These are phyloP conservation scores for Populus pruinosa DNA, from an alignment of 345 rosid genomes.

Conservation along the genomic window DNA sequence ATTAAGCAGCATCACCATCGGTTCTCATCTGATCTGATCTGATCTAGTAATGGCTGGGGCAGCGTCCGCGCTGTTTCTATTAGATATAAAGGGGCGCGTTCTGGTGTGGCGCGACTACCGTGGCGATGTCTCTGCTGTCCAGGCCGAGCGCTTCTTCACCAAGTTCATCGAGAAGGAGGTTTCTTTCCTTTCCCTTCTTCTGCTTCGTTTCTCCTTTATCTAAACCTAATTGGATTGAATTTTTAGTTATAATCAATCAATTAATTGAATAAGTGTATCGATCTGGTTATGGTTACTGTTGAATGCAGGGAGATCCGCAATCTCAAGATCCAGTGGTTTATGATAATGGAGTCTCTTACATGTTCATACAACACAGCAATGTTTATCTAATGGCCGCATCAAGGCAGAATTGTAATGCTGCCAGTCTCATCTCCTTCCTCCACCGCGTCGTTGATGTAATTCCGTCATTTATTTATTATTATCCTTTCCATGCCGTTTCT, in stretches of 20 bases:
- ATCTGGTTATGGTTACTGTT: not conserved
- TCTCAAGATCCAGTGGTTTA: slow-evolving; percentile 97
- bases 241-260: not conserved
- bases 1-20: not conserved
- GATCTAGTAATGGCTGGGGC: slow-evolving; percentile 70
- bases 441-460: slow-evolving; percentile 94
- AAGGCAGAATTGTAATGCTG: slow-evolving; percentile 95
- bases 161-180: slow-evolving; percentile 96
- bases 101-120: slow-evolving; percentile 97
- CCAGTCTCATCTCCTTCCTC: slow-evolving; percentile 81
- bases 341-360: slow-evolving; percentile 86
- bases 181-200: not conserved
- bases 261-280: not conserved
- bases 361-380: slow-evolving; percentile 93
- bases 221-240: not conserved
- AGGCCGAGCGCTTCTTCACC: slow-evolving; percentile 92
- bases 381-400: slow-evolving; percentile 87
- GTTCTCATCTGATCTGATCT: not conserved
- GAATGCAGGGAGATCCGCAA: slow-evolving; percentile 86
- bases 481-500: not conserved
- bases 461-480: not conserved
- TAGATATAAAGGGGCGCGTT: slow-evolving; percentile 91
- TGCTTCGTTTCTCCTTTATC: not conserved
- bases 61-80: slow-evolving; percentile 85
- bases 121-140: slow-evolving; percentile 79